Percentiles rank a stretch among this genome's conserved stretches.
These are phyloP conservation scores for Crithidia mellificae DNA, from an alignment of 208 protist genomes.

Conservation along the genomic window DNA sequence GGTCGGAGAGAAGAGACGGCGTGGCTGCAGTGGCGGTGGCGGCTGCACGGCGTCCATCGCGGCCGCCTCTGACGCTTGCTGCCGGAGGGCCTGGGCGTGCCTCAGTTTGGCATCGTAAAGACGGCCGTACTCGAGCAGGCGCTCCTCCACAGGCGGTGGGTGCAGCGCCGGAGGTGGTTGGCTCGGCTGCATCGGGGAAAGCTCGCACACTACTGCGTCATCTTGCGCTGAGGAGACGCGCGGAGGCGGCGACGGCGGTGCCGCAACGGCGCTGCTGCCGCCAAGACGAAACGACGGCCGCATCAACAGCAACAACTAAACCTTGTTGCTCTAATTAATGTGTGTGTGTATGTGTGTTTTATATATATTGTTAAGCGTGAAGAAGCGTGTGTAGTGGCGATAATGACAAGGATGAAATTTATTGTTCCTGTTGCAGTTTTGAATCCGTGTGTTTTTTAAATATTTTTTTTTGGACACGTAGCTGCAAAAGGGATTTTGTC, in stretches of 20 bases:
- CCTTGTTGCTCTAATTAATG: no score
- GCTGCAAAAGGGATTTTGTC: no score
- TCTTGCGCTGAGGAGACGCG: background rate
- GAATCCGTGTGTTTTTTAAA: no score
- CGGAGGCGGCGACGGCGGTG: background rate
- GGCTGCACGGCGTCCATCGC: background rate
- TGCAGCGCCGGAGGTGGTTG: background rate
- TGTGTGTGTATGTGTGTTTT: no score
- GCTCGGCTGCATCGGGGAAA: constrained; percentile 27
- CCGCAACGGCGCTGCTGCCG: background rate
- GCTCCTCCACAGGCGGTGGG: constrained; percentile 39
- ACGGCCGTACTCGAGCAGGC: constrained; percentile 48
- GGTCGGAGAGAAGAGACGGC: constrained; percentile 16
- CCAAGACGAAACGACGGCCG: constrained; percentile 18
- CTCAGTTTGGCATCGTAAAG: constrained; percentile 21
- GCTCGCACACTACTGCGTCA: constrained; percentile 34
- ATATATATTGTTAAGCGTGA: no score
- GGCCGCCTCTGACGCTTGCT: constrained; percentile 2
- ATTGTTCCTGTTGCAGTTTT: no score
- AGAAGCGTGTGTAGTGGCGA: no score
- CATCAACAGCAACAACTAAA: background rate
- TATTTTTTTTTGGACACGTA: no score
- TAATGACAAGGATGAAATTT: no score
- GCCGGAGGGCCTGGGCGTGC: constrained; percentile 17
- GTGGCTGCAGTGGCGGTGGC: background rate